Evolutionary conservation across 2,329 filamentous ascomycete genomes (phyloP), one percentile per base, ranked within the genome.

Genomic region (Didymella pomorum): DNA sequence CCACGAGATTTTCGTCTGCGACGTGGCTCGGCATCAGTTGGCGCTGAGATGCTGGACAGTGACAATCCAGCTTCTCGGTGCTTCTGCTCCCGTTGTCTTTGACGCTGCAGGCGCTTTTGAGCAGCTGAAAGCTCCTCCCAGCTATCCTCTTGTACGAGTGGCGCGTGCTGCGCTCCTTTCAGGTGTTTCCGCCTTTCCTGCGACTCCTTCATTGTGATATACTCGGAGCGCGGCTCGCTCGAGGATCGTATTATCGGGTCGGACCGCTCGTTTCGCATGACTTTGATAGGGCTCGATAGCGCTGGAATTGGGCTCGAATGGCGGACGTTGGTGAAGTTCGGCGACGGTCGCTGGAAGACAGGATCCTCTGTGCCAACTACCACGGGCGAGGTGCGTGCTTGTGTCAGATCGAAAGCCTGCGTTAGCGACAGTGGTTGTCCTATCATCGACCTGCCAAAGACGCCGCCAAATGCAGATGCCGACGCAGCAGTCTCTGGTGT

Each of bases 381-480:
- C 4, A 74, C 62, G 18, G 80, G 80, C 23, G 80, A 82, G 0
- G 80, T 81, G 18, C 71, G 72, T 21, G 76, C 78, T 60, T 81
- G 81, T 1, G 79, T 82, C 25, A 78, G 76, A 48, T 78, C 73
- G 64, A 81, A 82, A 12, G 78, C 70, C 56, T 83, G 80, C 8
- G 79, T 81, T 25, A 79, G 71, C 33, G 77, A 80, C 69, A 82
- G 72, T 21, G 63, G 62, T 41, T 67, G 41, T 67, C 65, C 71
- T 41, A 66, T 58, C 11, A 42, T 66, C 3, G 58, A 66, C 42
- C 58, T 63, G 18, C 73, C 72, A 7, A 72, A 67, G 31, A 69
- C 56, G 31, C 53, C 52, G 10, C 48, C 48, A 20, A 79, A 71
- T 18, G 79, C 73, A 50, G 71, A 66, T 4, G 74, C 65, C 10